These are phyloP conservation scores for Taphrina sp. DNA, from an alignment of 1,139 yeast species.

Conservation along the genomic window DNA sequence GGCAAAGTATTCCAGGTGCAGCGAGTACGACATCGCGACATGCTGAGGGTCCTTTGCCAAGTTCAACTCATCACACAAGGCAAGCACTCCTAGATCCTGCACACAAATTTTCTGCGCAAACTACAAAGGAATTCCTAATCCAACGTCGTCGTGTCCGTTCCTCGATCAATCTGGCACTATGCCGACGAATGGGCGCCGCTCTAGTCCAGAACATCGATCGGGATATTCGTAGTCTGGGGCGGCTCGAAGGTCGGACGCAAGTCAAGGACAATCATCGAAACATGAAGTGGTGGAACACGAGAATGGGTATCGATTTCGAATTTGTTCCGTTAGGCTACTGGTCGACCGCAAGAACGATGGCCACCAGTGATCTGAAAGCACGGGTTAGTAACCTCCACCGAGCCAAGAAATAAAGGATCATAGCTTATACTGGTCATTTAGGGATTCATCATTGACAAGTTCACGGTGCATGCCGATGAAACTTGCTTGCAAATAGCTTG, in stretches of 20 bases:
- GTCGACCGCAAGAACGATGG: conserved; percentile 4
- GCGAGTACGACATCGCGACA: no score
- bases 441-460: conserved; percentile 9
- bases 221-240: neutral
- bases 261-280: neutral
- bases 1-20: no score
- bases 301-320: neutral
- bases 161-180: no score
- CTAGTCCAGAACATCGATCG: conserved; percentile 3
- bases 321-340: conserved; percentile 1
- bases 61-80: no score
- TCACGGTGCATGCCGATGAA: neutral
- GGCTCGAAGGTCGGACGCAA: neutral
- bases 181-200: neutral
- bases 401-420: no score
- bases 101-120: neutral
- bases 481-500: neutral
- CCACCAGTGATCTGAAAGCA: conserved; percentile 1
- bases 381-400: conserved; percentile 5
- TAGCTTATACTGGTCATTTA: no score
- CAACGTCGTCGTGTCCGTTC: no score
- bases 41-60: no score
- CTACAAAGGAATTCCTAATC: no score
- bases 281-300: conserved; percentile 5
- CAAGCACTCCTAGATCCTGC: conserved; percentile 10